phyloP scores from a whole-genome alignment of 2,329 filamentous ascomycete genomes.

The Colletotrichum viniferum region DNA sequence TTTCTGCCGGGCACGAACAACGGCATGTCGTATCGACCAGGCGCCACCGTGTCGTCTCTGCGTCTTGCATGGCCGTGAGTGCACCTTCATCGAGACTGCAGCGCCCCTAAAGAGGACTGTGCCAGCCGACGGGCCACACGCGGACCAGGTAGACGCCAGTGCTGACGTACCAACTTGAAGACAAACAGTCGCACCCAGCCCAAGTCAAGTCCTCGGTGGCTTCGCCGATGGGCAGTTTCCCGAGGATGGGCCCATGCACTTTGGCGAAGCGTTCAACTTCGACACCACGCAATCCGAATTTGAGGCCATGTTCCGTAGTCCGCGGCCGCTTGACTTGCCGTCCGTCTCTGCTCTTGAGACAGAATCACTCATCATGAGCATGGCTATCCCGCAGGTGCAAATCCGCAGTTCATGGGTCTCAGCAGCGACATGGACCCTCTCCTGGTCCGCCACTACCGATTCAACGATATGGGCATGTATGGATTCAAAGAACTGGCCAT shows the following conservation, averaged over 20 bases:
- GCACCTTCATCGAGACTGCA: slow-evolving; percentile 45
- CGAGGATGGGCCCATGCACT: background rate
- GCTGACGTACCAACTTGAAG: background rate
- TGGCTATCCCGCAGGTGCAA: background rate
- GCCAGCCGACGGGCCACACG: background rate
- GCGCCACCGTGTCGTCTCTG: slow-evolving; percentile 47
- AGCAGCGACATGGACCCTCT: slow-evolving; percentile 25
- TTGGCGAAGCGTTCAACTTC: slow-evolving; percentile 1
- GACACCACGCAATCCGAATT: slow-evolving; percentile 9
- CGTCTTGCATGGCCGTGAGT: slow-evolving; percentile 43
- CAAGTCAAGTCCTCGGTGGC: background rate
- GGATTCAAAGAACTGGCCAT: slow-evolving; percentile 26
- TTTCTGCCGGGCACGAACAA: slow-evolving; percentile 48
- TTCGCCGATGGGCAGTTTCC: background rate
- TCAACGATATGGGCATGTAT: slow-evolving; percentile 17
- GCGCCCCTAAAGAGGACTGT: slow-evolving; percentile 16
- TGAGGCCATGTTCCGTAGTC: slow-evolving; percentile 13
- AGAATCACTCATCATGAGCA: background rate
- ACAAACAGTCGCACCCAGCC: background rate
- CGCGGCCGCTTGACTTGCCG: background rate
- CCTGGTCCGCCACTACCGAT: slow-evolving; percentile 17
- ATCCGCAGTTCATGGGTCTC: slow-evolving; percentile 5
- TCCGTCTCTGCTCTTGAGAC: background rate
- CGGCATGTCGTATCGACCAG: slow-evolving; percentile 46
- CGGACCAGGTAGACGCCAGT: background rate